A percentile compares a stretch with the other conserved stretches of the same genome.
Conservation (phyloP, 208 protist genomes). For the Crithidia brevicula region DNA sequence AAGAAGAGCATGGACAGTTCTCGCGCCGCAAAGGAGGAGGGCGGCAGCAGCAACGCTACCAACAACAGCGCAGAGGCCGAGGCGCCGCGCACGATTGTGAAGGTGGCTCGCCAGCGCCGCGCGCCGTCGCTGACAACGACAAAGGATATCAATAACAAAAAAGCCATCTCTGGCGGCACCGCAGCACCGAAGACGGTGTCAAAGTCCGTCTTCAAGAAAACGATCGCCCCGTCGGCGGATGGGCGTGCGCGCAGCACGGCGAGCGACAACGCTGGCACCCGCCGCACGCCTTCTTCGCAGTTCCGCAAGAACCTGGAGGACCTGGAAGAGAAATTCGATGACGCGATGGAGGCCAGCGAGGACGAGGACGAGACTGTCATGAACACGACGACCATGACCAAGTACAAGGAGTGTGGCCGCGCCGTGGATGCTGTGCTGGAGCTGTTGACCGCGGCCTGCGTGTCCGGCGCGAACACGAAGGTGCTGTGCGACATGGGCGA, state of each 20-base stretch:
- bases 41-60: background rate
- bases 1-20: conserved; percentile 35
- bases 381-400: conserved; percentile 93
- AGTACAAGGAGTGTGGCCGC: conserved; percentile 94
- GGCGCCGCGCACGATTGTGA: conserved; percentile 27
- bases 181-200: background rate
- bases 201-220: conserved; percentile 7
- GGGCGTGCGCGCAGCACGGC: conserved; percentile 15
- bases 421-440: conserved; percentile 94
- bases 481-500: conserved; percentile 78
- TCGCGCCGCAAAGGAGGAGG: conserved; percentile 5
- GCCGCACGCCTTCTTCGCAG: conserved; percentile 32
- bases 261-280: conserved; percentile 2
- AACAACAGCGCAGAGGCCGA: background rate
- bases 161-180: accelerated
- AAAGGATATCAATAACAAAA: background rate
- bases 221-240: background rate
- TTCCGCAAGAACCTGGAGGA: conserved; percentile 60
- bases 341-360: conserved; percentile 74
- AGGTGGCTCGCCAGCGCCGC: conserved; percentile 24
- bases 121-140: conserved; percentile 11
- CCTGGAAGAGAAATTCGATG: conserved; percentile 59
- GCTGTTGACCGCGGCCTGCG: conserved; percentile 60
- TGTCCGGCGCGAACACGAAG: conserved; percentile 79
- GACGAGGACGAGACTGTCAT: conserved; percentile 75